A percentile compares a stretch with the other conserved stretches of the same genome.
These are phyloP conservation scores for Blastomyces percursus DNA, from an alignment of 2,329 filamentous ascomycete genomes.

Conservation along the genomic window DNA sequence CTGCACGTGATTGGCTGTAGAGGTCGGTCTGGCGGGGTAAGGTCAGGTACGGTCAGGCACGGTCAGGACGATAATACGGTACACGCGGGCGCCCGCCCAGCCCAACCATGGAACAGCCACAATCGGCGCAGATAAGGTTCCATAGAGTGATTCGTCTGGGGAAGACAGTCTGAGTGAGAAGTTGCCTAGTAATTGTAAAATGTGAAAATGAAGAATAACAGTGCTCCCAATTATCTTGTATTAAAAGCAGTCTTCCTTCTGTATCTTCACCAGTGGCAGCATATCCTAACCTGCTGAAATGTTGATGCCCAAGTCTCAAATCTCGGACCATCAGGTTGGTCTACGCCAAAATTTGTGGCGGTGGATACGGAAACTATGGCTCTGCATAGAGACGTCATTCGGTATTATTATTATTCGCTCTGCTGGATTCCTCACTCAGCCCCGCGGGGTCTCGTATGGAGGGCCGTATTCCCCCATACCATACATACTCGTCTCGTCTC, in stretches of 20 bases:
- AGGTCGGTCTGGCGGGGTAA: not conserved
- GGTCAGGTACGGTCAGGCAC: constrained; percentile 2
- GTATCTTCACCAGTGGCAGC: not conserved
- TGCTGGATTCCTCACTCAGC: not conserved
- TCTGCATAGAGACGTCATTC: not conserved
- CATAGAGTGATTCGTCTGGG: not conserved
- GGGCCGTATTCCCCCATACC: not conserved
- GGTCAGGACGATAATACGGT: not conserved
- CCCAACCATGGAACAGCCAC: not conserved
- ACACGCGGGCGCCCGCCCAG: not conserved
- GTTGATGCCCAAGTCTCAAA: not conserved
- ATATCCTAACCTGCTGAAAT: not conserved
- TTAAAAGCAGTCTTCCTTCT: not conserved
- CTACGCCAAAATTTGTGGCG: too few relatives aligned
- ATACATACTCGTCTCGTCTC: not conserved
- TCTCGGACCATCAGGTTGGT: not conserved
- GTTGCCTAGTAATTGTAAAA: too few relatives aligned
- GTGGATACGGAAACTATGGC: not conserved
- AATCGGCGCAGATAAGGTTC: not conserved
- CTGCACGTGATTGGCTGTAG: not conserved
- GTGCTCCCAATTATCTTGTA: not conserved
- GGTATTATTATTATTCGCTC: not conserved
- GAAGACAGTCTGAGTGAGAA: not conserved
- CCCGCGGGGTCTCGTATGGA: not conserved
- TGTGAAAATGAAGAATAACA: not conserved